Evolutionary conservation across 2,329 filamentous ascomycete species (phyloP).

Genomic region (Leptographium wingfieldii): DNA sequence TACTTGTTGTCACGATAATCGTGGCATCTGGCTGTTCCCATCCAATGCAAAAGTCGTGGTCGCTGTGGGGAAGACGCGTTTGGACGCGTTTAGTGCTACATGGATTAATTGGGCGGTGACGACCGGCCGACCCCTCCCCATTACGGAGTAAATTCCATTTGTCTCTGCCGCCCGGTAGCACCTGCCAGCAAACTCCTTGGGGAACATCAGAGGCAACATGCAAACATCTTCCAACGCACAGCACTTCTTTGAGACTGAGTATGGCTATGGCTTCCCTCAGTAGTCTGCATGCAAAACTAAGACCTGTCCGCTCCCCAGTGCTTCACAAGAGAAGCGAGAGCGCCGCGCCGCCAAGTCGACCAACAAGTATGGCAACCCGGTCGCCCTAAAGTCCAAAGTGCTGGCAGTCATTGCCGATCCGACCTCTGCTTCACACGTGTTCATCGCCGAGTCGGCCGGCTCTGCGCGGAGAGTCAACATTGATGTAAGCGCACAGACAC

Average conservation of each 20-base stretch:
- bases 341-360: conserved; percentile 56
- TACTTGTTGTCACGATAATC: not conserved
- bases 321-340: conserved; percentile 32
- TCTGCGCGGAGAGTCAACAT: conserved; percentile 60
- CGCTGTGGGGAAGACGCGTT: not conserved
- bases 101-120: not conserved
- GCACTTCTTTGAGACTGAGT: conserved; percentile 92
- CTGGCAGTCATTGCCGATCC: conserved; percentile 62
- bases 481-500: conserved; percentile 40
- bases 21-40: not conserved
- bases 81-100: not conserved
- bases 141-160: not conserved
- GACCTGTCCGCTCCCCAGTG: conserved; percentile 32
- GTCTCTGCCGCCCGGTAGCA: conserved; percentile 1
- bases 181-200: not conserved
- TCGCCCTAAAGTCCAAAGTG: conserved; percentile 74
- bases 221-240: conserved; percentile 59
- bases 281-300: conserved; percentile 7
- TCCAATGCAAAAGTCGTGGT: not conserved
- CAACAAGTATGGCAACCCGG: conserved; percentile 74
- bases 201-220: conserved; percentile 23
- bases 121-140: no score
- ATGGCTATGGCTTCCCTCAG: conserved; percentile 19
- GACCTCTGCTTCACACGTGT: conserved; percentile 45
- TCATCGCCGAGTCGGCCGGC: conserved; percentile 80